phyloP scores from a whole-genome alignment of 306 rosid species.

The Lablab purpureus region DNA sequence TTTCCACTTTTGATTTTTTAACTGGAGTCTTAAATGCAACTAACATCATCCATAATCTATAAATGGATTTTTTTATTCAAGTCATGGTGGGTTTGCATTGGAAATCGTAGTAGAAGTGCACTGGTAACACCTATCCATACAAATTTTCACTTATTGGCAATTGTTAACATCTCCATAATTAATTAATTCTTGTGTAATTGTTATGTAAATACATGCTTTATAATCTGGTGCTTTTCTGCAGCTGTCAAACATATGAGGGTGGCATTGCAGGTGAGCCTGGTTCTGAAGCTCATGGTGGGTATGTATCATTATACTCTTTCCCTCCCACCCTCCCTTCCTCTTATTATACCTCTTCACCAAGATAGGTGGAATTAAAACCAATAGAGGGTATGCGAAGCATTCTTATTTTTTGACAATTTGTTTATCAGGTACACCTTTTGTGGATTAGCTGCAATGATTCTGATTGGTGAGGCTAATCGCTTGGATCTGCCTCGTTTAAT shows the following conservation, averaged over 20 bases:
- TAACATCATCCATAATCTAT: neutral
- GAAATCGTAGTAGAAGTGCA: neutral
- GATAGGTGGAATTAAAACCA: conserved; percentile 35
- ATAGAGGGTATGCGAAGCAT: neutral
- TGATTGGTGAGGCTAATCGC: conserved; percentile 82
- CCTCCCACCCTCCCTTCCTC: neutral
- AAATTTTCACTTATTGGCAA: neutral
- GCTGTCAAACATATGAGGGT: conserved; percentile 98
- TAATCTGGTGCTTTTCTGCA: conserved; percentile 53
- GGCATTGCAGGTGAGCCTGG: conserved; percentile 97
- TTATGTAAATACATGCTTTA: conserved; percentile 22
- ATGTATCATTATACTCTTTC: conserved; percentile 51
- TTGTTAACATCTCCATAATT: neutral
- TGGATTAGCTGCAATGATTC: conserved; percentile 92
- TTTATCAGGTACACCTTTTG: conserved; percentile 86
- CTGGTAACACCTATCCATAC: neutral
- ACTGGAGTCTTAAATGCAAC: too few relatives aligned
- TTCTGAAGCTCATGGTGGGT: conserved; percentile 99
- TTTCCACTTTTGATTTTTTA: neutral
- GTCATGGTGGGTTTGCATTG: neutral
- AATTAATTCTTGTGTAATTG: neutral
- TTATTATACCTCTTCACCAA: neutral
- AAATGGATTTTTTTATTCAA: neutral
- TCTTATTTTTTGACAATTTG: conserved; percentile 36
- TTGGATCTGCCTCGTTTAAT: conserved; percentile 77